These are phyloP conservation scores for Papiliotrema flavescens DNA, from an alignment of 1,284 basidiomycete genomes.

Conservation along the genomic window DNA sequence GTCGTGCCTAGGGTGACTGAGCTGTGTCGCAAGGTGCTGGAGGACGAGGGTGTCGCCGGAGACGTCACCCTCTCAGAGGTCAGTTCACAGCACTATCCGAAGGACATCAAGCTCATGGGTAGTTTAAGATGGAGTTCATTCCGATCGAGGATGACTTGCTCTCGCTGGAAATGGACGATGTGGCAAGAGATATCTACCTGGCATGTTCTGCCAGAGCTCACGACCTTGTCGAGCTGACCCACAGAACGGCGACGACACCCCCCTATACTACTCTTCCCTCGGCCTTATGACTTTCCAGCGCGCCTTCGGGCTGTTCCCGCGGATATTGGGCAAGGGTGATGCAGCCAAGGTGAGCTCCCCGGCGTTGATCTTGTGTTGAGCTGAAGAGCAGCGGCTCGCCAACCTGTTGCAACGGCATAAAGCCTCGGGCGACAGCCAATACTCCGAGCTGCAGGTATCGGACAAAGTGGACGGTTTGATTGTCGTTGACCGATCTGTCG, in stretches of 20 bases:
- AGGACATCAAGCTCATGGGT: slow-evolving; percentile 3
- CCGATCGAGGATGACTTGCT: slow-evolving; percentile 87
- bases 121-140: slow-evolving; percentile 87
- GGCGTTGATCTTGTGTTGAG: background rate
- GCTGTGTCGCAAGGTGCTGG: slow-evolving; percentile 74
- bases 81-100: background rate
- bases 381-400: slow-evolving; percentile 62
- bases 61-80: slow-evolving; percentile 74
- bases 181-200: slow-evolving; percentile 80
- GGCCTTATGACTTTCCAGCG: slow-evolving; percentile 81
- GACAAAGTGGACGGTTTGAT: slow-evolving; percentile 77
- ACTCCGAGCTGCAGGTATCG: slow-evolving; percentile 43
- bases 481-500: slow-evolving; percentile 84
- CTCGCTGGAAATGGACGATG: slow-evolving; percentile 76
- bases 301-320: slow-evolving; percentile 83
- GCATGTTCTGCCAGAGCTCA: slow-evolving; percentile 50
- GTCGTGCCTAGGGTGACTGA: slow-evolving; percentile 85
- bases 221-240: background rate
- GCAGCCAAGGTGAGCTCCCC: slow-evolving; percentile 65
- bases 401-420: slow-evolving; percentile 65
- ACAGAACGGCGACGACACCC: slow-evolving; percentile 89
- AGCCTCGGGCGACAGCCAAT: slow-evolving; percentile 26
- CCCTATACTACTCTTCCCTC: slow-evolving; percentile 82
- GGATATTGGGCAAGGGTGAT: slow-evolving; percentile 91
- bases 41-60: slow-evolving; percentile 88